Base-by-base conservation (phyloP, 768 basidiomycete species). In the Russula lepida region DNA sequence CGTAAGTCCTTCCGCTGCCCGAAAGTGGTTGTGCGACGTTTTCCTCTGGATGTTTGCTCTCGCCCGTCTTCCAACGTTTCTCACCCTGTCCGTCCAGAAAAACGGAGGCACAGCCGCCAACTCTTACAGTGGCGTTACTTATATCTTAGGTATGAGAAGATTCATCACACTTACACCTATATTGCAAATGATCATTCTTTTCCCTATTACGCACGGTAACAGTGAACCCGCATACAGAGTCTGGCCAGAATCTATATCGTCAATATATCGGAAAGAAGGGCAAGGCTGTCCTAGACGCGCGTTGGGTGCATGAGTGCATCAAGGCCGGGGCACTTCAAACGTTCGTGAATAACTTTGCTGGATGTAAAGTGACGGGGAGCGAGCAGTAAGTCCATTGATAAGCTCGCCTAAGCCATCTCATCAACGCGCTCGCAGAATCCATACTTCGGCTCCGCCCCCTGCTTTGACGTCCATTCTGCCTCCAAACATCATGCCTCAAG, bases 301-400 rank as follows among this genome's bases (percentile, higher is more conserved):
- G 81, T 49, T 93, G 91, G 91, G 79, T 90, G 23, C 79, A 81
- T 52, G 86, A 89, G 69, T 93, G 91, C 67, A 77, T 93, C 67
- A 82, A 84, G 66, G 74, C 79, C 6, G 80, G 82, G 54, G 78
- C 80, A 48, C 76, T 93, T 35, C 86, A 89, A 70, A 89, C 87
- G 0, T 92, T 85, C 68, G 79, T 82, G 53, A 82, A 76, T 59
- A 84, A 89, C 67, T 93, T 86, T 82, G 89, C 85, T 12, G 87
- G 83, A 27, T 92, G 88, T 67, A 92, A 88, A 74, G 82, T 93
- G 21, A 84, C 81, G 21, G 90, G 89, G 25, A 78, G 76, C 19
- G 89, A 92, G 72, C 73, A 76, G 89, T 92, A 73, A 37, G 79
- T 74, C 11, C 39, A 58, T 15, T 35, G 21, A 37, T 41, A 41